Conservation (phyloP, 78 protist genomes). For the slime mould (Dictyostelium discoideum) region DNA sequence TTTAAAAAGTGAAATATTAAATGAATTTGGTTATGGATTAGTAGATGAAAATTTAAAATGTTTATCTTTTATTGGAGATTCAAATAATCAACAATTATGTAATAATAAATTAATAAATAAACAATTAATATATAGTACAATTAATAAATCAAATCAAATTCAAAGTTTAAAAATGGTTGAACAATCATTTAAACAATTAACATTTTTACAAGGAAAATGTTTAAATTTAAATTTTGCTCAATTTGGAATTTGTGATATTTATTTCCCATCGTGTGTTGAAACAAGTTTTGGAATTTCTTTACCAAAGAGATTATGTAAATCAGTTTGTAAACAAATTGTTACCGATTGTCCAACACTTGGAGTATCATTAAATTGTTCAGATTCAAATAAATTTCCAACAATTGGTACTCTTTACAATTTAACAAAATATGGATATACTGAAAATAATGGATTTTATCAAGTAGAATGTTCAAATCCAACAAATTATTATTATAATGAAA, state of each 20-base stretch:
- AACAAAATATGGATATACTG: neutral
- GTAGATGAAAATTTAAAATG: neutral
- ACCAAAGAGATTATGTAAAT: neutral
- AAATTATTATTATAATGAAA: no score
- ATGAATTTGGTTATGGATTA: neutral
- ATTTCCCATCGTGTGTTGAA: neutral
- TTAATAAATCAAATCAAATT: neutral
- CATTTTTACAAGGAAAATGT: neutral
- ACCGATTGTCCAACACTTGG: neutral
- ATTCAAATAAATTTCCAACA: neutral
- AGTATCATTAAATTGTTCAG: neutral
- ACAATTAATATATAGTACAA: neutral
- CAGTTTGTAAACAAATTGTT: neutral
- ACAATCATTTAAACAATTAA: neutral
- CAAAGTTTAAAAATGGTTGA: neutral
- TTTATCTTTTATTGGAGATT: constrained; percentile 1
- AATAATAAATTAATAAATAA: neutral
- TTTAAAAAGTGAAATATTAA: neutral
- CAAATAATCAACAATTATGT: neutral
- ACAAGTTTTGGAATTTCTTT: neutral
- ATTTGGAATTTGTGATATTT: neutral
- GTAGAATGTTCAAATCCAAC: neutral
- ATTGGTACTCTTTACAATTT: neutral
- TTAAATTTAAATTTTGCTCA: neutral
- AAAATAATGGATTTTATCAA: neutral